These are phyloP conservation scores for Diplodia intermedia DNA, from an alignment of 2,329 filamentous ascomycete species.

Conservation along the genomic window DNA sequence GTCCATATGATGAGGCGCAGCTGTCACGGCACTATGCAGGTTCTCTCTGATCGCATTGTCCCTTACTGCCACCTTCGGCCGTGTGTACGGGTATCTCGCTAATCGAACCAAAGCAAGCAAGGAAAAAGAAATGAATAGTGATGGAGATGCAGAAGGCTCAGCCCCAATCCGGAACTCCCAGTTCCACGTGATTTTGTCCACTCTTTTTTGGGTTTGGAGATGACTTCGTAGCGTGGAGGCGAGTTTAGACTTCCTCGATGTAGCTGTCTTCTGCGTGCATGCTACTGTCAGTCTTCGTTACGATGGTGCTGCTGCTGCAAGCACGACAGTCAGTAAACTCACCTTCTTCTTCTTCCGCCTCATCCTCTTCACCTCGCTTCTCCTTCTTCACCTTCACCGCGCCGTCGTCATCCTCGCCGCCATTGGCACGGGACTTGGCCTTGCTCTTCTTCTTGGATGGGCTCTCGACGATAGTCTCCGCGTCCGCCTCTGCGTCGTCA, in stretches of 20 bases:
- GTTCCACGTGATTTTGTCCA: background rate
- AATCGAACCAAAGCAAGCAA: background rate
- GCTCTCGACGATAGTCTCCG: background rate
- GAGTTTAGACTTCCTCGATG: constrained; percentile 1
- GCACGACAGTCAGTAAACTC: background rate
- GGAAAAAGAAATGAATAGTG: background rate
- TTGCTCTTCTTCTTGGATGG: constrained; percentile 8
- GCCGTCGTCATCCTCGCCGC: constrained; percentile 2
- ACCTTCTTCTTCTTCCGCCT: constrained; percentile 23
- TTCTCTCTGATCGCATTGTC: background rate
- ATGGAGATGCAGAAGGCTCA: background rate
- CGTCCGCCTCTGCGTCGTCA: background rate
- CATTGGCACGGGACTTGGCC: background rate
- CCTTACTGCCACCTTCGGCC: background rate
- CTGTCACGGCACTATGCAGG: too few relatives aligned
- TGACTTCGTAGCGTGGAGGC: too few relatives aligned
- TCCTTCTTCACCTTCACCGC: constrained; percentile 37
- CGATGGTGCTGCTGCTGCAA: background rate
- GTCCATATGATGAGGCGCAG: too few relatives aligned
- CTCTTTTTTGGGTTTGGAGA: background rate
- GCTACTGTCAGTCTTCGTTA: background rate
- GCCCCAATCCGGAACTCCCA: background rate
- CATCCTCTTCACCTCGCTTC: constrained; percentile 35
- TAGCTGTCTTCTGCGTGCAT: background rate
- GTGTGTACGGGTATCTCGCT: background rate